Evolutionary conservation across 75 land plant genomes (phyloP), one percentile per base, ranked within the genome.

Genomic region (Cunninghamia lanceolata): DNA sequence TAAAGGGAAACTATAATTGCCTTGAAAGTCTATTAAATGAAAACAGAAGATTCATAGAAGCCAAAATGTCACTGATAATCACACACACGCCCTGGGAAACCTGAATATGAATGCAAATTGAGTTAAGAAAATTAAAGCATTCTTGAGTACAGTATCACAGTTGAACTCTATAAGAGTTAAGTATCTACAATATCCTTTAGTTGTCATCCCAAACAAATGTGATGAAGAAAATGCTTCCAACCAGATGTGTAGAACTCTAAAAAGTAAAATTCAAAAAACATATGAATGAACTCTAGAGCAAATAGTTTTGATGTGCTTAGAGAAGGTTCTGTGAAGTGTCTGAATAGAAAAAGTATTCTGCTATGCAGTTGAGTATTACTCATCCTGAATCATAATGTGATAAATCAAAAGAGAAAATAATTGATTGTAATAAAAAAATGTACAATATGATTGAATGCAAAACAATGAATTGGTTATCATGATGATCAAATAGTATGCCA

Each of bases 261-360:
- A 30, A 73, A 73, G 34, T 36, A 73, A 73, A 5, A 63, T 28
- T 7, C 25, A 25, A 50, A 21, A 66, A 28, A 6, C 34, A 30
- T 70, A 68, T 70, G 74, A 68, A 28, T n/a, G n/a, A 68, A 68
- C 73, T 68, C 73, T 68, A 68, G 73, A 68, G 32, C 34, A 68
- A 68, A 68, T 6, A 30, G 10, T 9, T n/a, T 68, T n/a, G 32
- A 68, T 28, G 32, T 9, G n/a, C 32, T 1, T 68, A 68, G 11
- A 34, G 16, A 34, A 14, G 34, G 75, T 14, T 34, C 13, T 73
- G 16, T 73, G 1, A 5, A 73, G 36, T 73, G 15, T 34, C 34
- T 73, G 13, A 73, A 2, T 73, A 13, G 36, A 34, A 4, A 73
- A 32, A 34, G 13, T 14, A 73, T 73, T 73, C 15, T 73, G 34